phyloP scores from a whole-genome alignment of 352 stramenopile species.

The Pythium rishiriense region DNA sequence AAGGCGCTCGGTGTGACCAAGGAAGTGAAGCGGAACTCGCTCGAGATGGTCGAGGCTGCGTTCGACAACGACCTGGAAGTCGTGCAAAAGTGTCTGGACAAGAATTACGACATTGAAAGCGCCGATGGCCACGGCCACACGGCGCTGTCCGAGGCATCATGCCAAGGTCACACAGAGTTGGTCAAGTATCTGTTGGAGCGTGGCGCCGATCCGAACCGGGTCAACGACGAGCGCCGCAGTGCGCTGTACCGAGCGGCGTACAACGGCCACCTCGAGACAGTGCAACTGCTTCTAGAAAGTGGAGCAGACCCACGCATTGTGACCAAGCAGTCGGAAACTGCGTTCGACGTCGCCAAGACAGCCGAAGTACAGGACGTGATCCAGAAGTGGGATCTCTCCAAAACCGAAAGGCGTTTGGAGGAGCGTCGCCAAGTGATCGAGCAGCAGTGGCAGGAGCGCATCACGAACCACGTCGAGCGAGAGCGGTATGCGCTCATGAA shows the following conservation, averaged over 20 bases:
- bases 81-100: constrained; percentile 69
- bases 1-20: constrained; percentile 56
- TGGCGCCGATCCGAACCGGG: constrained; percentile 84
- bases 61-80: constrained; percentile 87
- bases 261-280: constrained; percentile 78
- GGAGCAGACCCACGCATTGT: constrained; percentile 73
- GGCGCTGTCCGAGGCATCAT: constrained; percentile 82
- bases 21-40: constrained; percentile 71
- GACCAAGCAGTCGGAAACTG: constrained; percentile 74
- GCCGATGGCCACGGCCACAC: constrained; percentile 86
- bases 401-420: constrained; percentile 69
- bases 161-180: constrained; percentile 77
- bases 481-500: constrained; percentile 82
- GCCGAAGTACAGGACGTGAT: constrained; percentile 60
- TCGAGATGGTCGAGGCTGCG: constrained; percentile 84
- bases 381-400: constrained; percentile 65
- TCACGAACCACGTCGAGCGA: constrained; percentile 84
- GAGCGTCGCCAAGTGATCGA: constrained; percentile 67
- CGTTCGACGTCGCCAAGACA: constrained; percentile 87
- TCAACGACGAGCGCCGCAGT: constrained; percentile 83
- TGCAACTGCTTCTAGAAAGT: constrained; percentile 65
- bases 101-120: constrained; percentile 88
- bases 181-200: constrained; percentile 68
- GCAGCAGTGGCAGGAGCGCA: constrained; percentile 79
- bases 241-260: constrained; percentile 85